Evolutionary conservation across 2,329 filamentous ascomycete species (phyloP), one percentile per base, ranked within the genome.

Genomic region (Colletotrichum incanum): DNA sequence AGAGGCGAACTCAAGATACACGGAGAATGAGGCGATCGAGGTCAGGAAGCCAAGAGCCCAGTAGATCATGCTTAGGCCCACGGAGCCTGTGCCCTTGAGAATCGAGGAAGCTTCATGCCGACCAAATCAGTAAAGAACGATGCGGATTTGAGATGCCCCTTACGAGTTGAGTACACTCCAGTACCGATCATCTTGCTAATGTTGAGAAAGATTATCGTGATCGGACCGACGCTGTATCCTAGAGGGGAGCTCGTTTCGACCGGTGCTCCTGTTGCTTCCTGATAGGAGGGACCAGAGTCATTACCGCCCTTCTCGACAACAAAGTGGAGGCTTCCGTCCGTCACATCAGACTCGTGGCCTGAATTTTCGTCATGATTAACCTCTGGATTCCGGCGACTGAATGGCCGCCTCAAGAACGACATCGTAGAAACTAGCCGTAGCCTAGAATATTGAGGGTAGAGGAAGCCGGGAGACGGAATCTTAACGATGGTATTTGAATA

Each of bases 1-100:
- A 0, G 89, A 85, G 0, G 90, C 87, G 20, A 88, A 88, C 76
- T 93, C 91, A 11, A 92, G 86, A 67, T 92, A 93, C 0, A 91
- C 86, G 0, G 84, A 81, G 2, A 92, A 84, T 1, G 86, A 86
- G 2, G 87, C 84, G 0, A 85, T 78, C 0, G 90, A 86, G 55
- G 91, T 88, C 45, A 92, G 56, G 67, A 88, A 88, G 4, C 91
- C 91, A 9, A 93, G 83, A 2, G 87, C 79, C 91, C 91, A 93
- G 80, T 89, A 93, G 16, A 93, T 84, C 68, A 93, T 79, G 47
- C 85, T 84, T 1, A 92, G 79, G 0, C 91, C 91, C 7, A 92
- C 84, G 0, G 90, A 92, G 1, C 91, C 91, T 0, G 89, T 88
- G 0, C 86, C 86, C 0, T 76, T 81, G 2, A 93, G 82, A n/a